Evolutionary conservation across 2,329 filamentous ascomycete genomes (phyloP).

Genomic region (Ceratocystiopsis minuta): DNA sequence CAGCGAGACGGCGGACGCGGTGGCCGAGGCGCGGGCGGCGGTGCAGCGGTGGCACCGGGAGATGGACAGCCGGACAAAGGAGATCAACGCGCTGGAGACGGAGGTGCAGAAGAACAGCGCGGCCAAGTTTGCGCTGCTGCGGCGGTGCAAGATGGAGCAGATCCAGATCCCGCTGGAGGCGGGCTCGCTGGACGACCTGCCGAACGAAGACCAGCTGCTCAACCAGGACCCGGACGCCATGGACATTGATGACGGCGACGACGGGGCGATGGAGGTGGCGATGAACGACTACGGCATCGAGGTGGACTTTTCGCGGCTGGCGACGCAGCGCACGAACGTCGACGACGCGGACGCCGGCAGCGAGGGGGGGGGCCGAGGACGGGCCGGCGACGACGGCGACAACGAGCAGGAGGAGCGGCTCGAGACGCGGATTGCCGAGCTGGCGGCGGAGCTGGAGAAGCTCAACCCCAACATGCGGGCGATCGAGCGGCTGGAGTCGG

Average conservation of each 20-base stretch:
- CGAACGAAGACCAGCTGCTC: conserved; percentile 66
- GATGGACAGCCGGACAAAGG: conserved; percentile 55
- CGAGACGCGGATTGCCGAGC: conserved; percentile 55
- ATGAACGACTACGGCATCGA: conserved; percentile 85
- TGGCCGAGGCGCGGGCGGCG: conserved; percentile 61
- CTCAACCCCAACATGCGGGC: conserved; percentile 95
- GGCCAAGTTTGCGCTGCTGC: conserved; percentile 65
- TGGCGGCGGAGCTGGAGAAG: conserved; percentile 73
- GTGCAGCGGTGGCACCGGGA: conserved; percentile 71
- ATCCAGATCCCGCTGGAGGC: conserved; percentile 64
- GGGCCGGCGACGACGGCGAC: conserved; percentile 35
- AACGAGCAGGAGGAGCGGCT: conserved; percentile 44
- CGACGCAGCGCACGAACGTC: conserved; percentile 61
- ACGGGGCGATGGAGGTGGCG: conserved; percentile 40
- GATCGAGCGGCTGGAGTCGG: conserved; percentile 73
- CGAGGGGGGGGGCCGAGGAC: too few relatives aligned
- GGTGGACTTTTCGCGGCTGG: conserved; percentile 65
- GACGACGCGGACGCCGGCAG: background rate
- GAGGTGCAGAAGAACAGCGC: conserved; percentile 74
- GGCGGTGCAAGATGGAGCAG: conserved; percentile 85
- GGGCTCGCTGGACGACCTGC: conserved; percentile 68
- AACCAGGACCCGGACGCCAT: conserved; percentile 71
- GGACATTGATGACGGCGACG: conserved; percentile 68
- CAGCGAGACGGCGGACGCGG: conserved; percentile 51
- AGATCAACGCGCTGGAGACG: conserved; percentile 62